A percentile compares a stretch with the other conserved stretches of the same genome.
Evolutionary conservation across 2,329 filamentous ascomycete species (phyloP).

Genomic region (Sarocladium strictum): DNA sequence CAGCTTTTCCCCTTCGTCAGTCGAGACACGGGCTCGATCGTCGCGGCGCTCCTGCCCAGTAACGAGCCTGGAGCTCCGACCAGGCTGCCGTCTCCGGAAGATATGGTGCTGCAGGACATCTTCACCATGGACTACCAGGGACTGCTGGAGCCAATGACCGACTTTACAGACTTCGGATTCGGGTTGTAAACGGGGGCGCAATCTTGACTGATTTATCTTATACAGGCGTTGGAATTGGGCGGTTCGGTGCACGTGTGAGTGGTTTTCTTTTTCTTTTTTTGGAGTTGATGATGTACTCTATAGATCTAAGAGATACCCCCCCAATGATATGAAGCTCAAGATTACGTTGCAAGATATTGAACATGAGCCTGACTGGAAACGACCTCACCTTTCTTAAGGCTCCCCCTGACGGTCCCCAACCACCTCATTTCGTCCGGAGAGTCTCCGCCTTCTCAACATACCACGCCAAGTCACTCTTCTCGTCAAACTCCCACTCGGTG

Average conservation of each 20-base stretch:
- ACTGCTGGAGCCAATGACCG: not conserved
- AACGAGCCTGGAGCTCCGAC: not conserved
- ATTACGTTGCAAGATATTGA: too few relatives aligned
- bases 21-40: not conserved
- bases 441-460: constrained; percentile 6
- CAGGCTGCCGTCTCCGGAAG: constrained; percentile 4
- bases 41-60: not conserved
- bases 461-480: not conserved
- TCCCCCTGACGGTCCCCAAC: not conserved
- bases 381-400: not conserved
- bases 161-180: constrained; percentile 4
- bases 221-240: too few relatives aligned
- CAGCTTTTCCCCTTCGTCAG: not conserved
- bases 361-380: too few relatives aligned
- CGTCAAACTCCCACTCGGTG: constrained; percentile 2
- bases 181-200: too few relatives aligned
- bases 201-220: too few relatives aligned
- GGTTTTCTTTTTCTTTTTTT: too few relatives aligned
- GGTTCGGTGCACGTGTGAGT: too few relatives aligned
- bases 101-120: constrained; percentile 4
- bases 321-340: too few relatives aligned
- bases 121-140: constrained; percentile 6
- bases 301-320: not conserved
- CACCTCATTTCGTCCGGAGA: not conserved
- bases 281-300: not conserved